phyloP scores from a whole-genome alignment of 2,329 filamentous ascomycete genomes.

The Myriangium duriaei region DNA sequence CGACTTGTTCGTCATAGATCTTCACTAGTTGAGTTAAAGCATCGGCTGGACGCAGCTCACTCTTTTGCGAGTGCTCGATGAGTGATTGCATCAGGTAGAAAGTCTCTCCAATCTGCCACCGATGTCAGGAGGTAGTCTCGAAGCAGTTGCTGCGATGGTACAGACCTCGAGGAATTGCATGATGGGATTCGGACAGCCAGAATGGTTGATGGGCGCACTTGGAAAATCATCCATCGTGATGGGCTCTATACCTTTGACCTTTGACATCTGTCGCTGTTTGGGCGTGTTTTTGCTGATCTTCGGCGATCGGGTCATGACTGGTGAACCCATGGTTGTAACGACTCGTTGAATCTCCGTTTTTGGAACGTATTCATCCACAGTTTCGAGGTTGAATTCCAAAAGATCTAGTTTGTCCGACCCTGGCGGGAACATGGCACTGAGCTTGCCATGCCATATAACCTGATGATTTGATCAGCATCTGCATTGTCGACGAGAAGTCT shows the following conservation, averaged over 20 bases:
- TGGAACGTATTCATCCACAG: constrained; percentile 74
- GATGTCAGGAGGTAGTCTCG: constrained; percentile 9
- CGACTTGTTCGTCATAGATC: constrained; percentile 25
- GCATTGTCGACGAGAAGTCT: constrained; percentile 15
- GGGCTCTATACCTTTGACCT: constrained; percentile 33
- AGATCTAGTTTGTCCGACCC: constrained; percentile 65
- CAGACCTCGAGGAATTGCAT: constrained; percentile 51
- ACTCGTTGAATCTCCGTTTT: constrained; percentile 44
- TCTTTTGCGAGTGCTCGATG: constrained; percentile 44
- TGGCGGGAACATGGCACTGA: constrained; percentile 68
- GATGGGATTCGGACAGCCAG: constrained; percentile 44
- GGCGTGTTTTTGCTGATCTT: constrained; percentile 44
- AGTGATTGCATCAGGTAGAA: constrained; percentile 51
- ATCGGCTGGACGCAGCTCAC: constrained; percentile 41
- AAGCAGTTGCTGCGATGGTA: constrained; percentile 7
- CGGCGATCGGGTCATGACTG: constrained; percentile 37
- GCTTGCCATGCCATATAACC: constrained; percentile 63
- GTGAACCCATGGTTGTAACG: constrained; percentile 32
- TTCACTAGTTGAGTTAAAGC: constrained; percentile 42
- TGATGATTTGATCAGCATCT: constrained; percentile 28
- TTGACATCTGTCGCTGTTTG: constrained; percentile 31
- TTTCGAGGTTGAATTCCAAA: constrained; percentile 65
- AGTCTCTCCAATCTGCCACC: constrained; percentile 48
- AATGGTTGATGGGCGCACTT: constrained; percentile 34
- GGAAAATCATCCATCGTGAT: constrained; percentile 34